Percentiles rank a stretch among this genome's conserved stretches.
Evolutionary conservation across 148 eudicot species (phyloP).

Genomic region (Limonium bicolor): DNA sequence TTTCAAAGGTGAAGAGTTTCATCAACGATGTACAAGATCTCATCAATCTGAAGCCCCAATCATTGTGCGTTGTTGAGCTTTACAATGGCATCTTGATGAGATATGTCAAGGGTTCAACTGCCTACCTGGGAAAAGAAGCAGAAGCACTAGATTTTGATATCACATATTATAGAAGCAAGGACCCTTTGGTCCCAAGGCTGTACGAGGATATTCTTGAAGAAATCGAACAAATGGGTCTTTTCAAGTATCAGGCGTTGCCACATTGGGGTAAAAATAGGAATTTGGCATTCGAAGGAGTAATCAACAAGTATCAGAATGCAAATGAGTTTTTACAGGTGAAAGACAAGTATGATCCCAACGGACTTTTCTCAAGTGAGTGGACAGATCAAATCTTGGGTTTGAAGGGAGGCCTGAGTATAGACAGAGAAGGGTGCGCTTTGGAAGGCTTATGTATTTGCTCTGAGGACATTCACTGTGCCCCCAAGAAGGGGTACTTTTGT

Average conservation of each 20-base stretch:
- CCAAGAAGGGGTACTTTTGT: conserved; percentile 53
- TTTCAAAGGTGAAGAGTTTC: conserved; percentile 42
- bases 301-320: conserved; percentile 33
- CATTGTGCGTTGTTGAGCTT: conserved; percentile 45
- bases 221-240: conserved; percentile 64
- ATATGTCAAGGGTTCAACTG: conserved; percentile 57
- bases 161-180: conserved; percentile 58
- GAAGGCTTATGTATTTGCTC: conserved; percentile 81
- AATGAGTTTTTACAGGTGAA: conserved; percentile 38
- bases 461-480: conserved; percentile 57
- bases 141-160: conserved; percentile 74
- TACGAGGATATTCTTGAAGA: conserved; percentile 55
- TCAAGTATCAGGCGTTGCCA: conserved; percentile 62
- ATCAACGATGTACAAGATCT: conserved; percentile 55
- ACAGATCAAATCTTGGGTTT: conserved; percentile 57
- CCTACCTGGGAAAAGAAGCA: conserved; percentile 65
- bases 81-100: conserved; percentile 71
- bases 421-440: conserved; percentile 53
- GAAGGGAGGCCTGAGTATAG: conserved; percentile 17
- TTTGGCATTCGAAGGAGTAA: conserved; percentile 45
- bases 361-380: conserved; percentile 71
- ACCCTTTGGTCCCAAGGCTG: conserved; percentile 42
- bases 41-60: conserved; percentile 28
- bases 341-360: conserved; percentile 45
- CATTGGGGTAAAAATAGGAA: conserved; percentile 96